Percentiles rank a stretch among this genome's conserved stretches.
phyloP scores from a whole-genome alignment of 805 yeast genomes.

The Wickerhamiella parazyma region DNA sequence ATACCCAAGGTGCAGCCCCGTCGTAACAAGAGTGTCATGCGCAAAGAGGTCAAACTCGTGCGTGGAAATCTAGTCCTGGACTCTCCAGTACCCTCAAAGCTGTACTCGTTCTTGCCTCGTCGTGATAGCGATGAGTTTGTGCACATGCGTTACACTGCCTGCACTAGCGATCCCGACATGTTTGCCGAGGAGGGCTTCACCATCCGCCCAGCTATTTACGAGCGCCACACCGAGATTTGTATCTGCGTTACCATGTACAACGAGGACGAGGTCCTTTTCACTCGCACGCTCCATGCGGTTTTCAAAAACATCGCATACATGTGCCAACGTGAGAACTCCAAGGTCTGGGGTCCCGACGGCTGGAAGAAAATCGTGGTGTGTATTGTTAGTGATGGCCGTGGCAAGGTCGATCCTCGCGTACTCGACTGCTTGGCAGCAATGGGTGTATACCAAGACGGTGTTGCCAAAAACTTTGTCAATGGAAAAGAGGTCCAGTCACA shows the following conservation, averaged over 20 bases:
- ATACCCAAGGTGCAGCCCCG: conserved; percentile 32
- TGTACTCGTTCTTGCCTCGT: conserved; percentile 70
- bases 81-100: conserved; percentile 85
- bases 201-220: conserved; percentile 69
- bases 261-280: conserved; percentile 79
- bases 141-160: conserved; percentile 94
- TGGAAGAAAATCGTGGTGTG: conserved; percentile 95
- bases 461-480: conserved; percentile 88
- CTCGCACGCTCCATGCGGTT: conserved; percentile 89
- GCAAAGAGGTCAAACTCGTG: conserved; percentile 62
- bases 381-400: conserved; percentile 89
- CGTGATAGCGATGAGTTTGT: conserved; percentile 87
- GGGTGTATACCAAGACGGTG: conserved; percentile 95
- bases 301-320: conserved; percentile 85
- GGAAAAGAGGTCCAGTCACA: conserved; percentile 87
- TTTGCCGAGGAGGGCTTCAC: conserved; percentile 71
- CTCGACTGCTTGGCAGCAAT: conserved; percentile 81
- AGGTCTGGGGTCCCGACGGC: conserved; percentile 90
- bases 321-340: conserved; percentile 64
- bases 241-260: conserved; percentile 95
- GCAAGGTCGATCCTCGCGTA: conserved; percentile 72
- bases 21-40: conserved; percentile 52
- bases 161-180: conserved; percentile 85
- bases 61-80: conserved; percentile 79
- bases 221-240: conserved; percentile 83